Conservation (phyloP, 163 green algal genomes). For the Scenedesmus sp. region DNA sequence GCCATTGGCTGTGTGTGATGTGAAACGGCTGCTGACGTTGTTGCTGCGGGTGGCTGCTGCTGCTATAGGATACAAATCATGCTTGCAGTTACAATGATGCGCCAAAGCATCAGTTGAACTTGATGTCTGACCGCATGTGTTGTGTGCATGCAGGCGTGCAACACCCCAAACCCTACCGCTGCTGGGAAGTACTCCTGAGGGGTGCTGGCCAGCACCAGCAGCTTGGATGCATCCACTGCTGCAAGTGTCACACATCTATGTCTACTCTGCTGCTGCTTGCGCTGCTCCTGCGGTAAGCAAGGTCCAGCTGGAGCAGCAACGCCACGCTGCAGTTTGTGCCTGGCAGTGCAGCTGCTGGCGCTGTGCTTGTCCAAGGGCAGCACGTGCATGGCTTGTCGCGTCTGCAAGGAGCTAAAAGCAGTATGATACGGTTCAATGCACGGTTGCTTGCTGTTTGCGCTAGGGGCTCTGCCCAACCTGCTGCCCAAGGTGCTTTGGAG, state of each 20-base stretch:
- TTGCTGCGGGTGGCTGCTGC: not conserved
- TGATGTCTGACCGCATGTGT: too few relatives aligned
- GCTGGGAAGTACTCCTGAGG: constrained; percentile 33
- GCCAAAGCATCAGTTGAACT: too few relatives aligned
- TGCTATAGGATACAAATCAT: not conserved
- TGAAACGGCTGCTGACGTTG: not conserved
- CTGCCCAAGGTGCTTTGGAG: not conserved
- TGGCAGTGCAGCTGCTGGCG: not conserved
- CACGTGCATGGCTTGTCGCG: not conserved
- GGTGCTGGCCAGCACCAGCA: constrained; percentile 21
- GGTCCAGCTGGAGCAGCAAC: not conserved
- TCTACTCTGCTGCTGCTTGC: not conserved
- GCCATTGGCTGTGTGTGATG: too few relatives aligned
- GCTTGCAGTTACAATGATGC: too few relatives aligned
- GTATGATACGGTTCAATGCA: not conserved
- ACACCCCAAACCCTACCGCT: not conserved
- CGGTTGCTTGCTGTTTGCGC: not conserved
- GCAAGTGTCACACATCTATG: not conserved
- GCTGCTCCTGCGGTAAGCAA: not conserved
- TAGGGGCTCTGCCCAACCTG: not conserved
- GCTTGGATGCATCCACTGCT: not conserved
- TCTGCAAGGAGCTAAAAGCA: not conserved
- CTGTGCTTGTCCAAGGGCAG: not conserved
- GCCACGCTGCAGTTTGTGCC: not conserved
- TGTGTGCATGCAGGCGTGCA: too few relatives aligned